A percentile compares a stretch with the other conserved stretches of the same genome.
Conservation (phyloP, 768 basidiomycete species). For the Hysterangium stoloniferum region DNA sequence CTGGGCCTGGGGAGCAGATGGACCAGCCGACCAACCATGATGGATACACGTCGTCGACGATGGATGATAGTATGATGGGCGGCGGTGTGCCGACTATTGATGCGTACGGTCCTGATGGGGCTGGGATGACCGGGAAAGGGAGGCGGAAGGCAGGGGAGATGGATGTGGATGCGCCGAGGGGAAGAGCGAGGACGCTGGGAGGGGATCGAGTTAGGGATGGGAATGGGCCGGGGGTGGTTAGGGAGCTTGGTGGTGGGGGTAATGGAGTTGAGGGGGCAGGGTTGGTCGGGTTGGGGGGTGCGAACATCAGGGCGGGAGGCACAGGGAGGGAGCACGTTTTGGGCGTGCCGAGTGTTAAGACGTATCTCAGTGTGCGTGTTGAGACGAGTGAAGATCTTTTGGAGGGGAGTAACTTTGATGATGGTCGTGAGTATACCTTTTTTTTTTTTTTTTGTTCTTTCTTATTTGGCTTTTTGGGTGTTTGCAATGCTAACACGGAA, state of each 20-base stretch:
- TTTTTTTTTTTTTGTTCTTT: neutral
- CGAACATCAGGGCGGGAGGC: slow-evolving; percentile 11
- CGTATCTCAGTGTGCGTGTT: slow-evolving; percentile 48
- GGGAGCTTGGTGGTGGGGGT: slow-evolving; percentile 39
- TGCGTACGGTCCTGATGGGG: slow-evolving; percentile 2
- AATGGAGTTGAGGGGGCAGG: neutral
- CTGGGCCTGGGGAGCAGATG: neutral
- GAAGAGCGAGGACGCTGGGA: slow-evolving; percentile 61
- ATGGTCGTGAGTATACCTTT: slow-evolving; percentile 37
- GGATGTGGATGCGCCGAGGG: slow-evolving; percentile 47
- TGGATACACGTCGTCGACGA: slow-evolving; percentile 6
- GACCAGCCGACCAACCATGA: too few species aligned
- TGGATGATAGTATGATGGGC: slow-evolving; percentile 16
- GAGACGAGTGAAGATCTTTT: slow-evolving; percentile 62
- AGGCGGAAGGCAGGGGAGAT: slow-evolving; percentile 36
- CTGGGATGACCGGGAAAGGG: slow-evolving; percentile 1
- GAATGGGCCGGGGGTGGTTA: slow-evolving; percentile 39
- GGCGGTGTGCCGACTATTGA: slow-evolving; percentile 3
- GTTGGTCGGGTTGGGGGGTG: slow-evolving; percentile 13
- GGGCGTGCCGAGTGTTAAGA: slow-evolving; percentile 53
- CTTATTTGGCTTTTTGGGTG: neutral
- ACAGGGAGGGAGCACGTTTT: slow-evolving; percentile 28
- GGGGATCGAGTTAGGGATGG: slow-evolving; percentile 53
- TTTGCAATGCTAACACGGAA: neutral
- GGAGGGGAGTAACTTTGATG: slow-evolving; percentile 73